Percentiles rank a stretch among this genome's conserved stretches.
Conservation (phyloP, 768 basidiomycete genomes). For the Russula earlei region DNA sequence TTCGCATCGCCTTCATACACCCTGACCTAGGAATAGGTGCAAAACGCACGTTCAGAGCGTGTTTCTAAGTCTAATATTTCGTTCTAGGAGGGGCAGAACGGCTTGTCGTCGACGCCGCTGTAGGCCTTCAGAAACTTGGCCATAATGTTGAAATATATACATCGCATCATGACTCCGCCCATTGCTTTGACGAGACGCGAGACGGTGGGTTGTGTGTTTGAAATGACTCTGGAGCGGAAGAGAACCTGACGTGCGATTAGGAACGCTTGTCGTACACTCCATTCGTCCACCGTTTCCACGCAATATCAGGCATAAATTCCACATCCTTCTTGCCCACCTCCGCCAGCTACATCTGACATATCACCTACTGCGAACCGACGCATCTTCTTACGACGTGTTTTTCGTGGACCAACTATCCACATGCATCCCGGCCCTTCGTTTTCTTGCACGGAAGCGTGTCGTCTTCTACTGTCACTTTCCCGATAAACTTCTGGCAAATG, state of each 20-base stretch:
- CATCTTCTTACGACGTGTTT: constrained; percentile 67
- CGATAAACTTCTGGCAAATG: constrained; percentile 80
- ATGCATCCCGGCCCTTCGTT: constrained; percentile 74
- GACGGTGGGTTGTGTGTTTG: constrained; percentile 49
- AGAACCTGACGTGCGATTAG: constrained; percentile 31
- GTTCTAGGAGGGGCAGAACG: constrained; percentile 85
- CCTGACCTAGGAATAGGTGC: constrained; percentile 91
- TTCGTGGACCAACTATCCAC: constrained; percentile 95
- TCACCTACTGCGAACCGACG: constrained; percentile 44
- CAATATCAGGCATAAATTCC: constrained; percentile 68
- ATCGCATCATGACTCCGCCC: constrained; percentile 76
- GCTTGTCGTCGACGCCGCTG: constrained; percentile 88
- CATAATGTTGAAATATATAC: constrained; percentile 88
- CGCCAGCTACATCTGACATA: constrained; percentile 77
- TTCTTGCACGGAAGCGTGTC: constrained; percentile 60
- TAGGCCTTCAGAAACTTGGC: constrained; percentile 76
- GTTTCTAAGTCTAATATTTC: background rate
- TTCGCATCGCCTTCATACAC: constrained; percentile 78
- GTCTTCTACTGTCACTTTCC: constrained; percentile 99
- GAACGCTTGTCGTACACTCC: constrained; percentile 69
- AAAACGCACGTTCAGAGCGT: constrained; percentile 5
- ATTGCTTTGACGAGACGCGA: constrained; percentile 90
- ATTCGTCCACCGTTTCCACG: constrained; percentile 72
- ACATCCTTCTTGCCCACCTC: constrained; percentile 81
- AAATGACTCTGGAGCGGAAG: background rate